Evolutionary conservation across 2,329 filamentous ascomycete genomes (phyloP).

Genomic region (Coniella vitis): DNA sequence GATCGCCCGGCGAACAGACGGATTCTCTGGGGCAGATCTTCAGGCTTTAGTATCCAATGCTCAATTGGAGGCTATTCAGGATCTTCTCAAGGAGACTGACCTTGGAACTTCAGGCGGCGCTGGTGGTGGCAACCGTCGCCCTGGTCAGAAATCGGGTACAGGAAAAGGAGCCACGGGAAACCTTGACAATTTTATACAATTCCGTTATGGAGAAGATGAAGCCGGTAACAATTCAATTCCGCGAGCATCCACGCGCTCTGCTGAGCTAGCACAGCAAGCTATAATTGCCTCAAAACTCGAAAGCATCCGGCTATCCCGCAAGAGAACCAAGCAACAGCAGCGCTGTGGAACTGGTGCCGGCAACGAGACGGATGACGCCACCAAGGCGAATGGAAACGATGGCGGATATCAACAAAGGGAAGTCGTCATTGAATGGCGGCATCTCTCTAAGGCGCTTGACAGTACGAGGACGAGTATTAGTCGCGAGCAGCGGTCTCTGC

Average conservation of each 20-base stretch:
- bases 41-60: constrained; percentile 95
- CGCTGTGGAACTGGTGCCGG: constrained; percentile 24
- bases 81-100: constrained; percentile 64
- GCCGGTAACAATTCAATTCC: constrained; percentile 33
- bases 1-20: constrained; percentile 73
- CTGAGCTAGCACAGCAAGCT: constrained; percentile 65
- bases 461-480: constrained; percentile 80
- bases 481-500: constrained; percentile 62
- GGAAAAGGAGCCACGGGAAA: constrained; percentile 17
- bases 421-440: constrained; percentile 77
- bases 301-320: constrained; percentile 65
- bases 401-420: constrained; percentile 38
- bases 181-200: constrained; percentile 65
- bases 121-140: constrained; percentile 29
- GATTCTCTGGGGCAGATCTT: constrained; percentile 89
- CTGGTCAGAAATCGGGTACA: constrained; percentile 9
- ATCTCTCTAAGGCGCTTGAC: constrained; percentile 70
- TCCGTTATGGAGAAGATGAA: constrained; percentile 65
- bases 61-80: constrained; percentile 93
- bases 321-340: constrained; percentile 49
- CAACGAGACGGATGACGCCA: constrained; percentile 21
- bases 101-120: constrained; percentile 9
- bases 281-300: constrained; percentile 76
- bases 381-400: constrained; percentile 15
- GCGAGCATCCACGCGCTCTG: constrained; percentile 42